Evolutionary conservation across 441 rosid genomes (phyloP).

Genomic region (Croton laevigatus): DNA sequence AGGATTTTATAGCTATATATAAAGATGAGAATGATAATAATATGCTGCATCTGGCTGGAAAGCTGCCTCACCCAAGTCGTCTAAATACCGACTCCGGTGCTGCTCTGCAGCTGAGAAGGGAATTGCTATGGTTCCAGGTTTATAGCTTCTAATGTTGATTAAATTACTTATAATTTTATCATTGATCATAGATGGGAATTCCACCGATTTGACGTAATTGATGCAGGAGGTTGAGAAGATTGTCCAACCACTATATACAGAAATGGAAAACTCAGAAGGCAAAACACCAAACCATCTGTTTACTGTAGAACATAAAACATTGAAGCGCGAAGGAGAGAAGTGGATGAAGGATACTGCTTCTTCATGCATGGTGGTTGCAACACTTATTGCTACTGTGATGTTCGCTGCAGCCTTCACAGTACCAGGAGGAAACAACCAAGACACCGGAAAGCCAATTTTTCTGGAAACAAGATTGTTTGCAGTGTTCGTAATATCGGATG

Average conservation of each 20-base stretch:
- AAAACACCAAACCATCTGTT: conserved; percentile 36
- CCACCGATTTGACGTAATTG: neutral
- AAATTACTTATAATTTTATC: too few species aligned
- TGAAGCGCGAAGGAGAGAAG: conserved; percentile 42
- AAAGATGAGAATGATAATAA: conserved; percentile 26
- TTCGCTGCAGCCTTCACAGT: conserved; percentile 32
- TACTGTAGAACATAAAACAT: conserved; percentile 27
- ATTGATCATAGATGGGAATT: too few species aligned
- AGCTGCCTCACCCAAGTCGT: conserved; percentile 32
- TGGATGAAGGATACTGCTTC: conserved; percentile 44
- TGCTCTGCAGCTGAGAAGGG: conserved; percentile 49
- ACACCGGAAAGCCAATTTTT: conserved; percentile 33
- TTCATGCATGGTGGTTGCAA: conserved; percentile 25
- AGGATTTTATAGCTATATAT: conserved; percentile 29
- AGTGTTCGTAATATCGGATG: conserved; percentile 39
- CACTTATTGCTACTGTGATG: conserved; percentile 41
- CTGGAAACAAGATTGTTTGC: conserved; percentile 23
- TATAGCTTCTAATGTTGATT: neutral
- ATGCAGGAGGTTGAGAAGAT: conserved; percentile 44
- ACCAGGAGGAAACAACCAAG: conserved; percentile 42
- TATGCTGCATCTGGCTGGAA: conserved; percentile 42
- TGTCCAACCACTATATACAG: conserved; percentile 32
- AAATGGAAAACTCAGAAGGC: conserved; percentile 27
- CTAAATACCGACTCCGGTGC: conserved; percentile 42
- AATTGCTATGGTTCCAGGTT: conserved; percentile 54